Base-by-base conservation (phyloP, 352 stramenopile genomes). In the Phytopythium chamaehyphon region DNA sequence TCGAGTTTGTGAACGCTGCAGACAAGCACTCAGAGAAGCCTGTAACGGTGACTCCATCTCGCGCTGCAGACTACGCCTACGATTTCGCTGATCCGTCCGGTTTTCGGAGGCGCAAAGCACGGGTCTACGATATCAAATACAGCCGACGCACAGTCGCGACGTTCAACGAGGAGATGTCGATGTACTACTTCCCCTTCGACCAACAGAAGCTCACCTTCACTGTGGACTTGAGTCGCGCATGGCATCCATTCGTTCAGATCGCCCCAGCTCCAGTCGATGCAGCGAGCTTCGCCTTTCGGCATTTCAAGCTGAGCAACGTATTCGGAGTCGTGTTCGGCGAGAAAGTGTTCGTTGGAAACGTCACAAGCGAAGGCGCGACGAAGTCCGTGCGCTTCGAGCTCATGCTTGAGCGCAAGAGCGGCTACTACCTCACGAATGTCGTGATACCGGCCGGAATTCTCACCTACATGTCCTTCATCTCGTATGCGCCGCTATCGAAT, bases 401-500 rank as follows among this genome's bases (percentile, higher is more conserved):
- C 56, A 76, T 85, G 58, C 53, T 88, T 19, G 63, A 80, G 49
- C 71, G 77, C 6, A 50, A 57, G 21, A 71, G 65, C 18, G 61
- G 53, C 2, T 88, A 83, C 56, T 83, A 84, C 53, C 52, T 88
- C 37, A 82, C 62, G 37, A 85, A 86, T 28, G 60, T 83, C 10
- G 65, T 68, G 4, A 58, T 83, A 35, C 69, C 73, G 12, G 62
- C 66, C 3, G 55, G 54, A 8, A 64, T 80, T 33, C 78, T 86
- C 47, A 79, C 70, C 11, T 76, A 83, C 40, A 55, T 86, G 58
- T 72, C 65, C 7, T 81, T 86, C 33, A 64, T 80, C 24, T 69
- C 64, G 57, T 86, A 69, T 23, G 67, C 66, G 1, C 61, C 72
- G 4, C 23, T 73, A 15, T 60, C 61, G 1, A 60, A 74, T 23